Percentiles rank a stretch among this genome's conserved stretches.
Evolutionary conservation across 2,329 filamentous ascomycete genomes (phyloP).

Genomic region (Stagonosporopsis vannaccii): DNA sequence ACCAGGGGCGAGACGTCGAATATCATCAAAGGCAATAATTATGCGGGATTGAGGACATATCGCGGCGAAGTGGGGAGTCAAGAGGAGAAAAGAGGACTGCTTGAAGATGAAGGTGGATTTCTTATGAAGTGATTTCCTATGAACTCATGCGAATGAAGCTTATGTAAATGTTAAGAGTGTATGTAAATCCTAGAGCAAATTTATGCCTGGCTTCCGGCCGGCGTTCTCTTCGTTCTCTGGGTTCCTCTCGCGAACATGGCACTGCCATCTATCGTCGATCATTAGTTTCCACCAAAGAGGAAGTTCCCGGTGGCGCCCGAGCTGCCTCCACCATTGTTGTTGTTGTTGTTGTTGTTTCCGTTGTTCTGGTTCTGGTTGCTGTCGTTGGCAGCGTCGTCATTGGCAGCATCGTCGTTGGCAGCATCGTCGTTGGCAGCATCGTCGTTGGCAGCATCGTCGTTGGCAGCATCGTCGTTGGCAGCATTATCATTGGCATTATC

Average conservation of each 20-base stretch:
- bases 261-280: neutral
- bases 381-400: neutral
- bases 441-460: neutral
- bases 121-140: no score
- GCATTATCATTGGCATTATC: neutral
- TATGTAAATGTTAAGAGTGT: neutral
- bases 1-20: constrained; percentile 47
- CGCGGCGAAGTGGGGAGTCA: neutral
- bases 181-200: neutral
- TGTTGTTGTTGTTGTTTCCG: neutral
- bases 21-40: constrained; percentile 48
- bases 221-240: neutral
- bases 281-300: constrained; percentile 6
- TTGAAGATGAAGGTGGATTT: neutral
- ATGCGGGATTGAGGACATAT: constrained; percentile 42
- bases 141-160: constrained; percentile 2
- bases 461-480: neutral
- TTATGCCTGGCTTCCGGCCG: neutral
- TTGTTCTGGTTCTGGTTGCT: neutral
- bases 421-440: neutral
- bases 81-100: constrained; percentile 11
- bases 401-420: neutral
- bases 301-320: constrained; percentile 4
- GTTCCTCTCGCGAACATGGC: neutral
- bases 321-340: constrained; percentile 7